These are phyloP conservation scores for Tranzscheliella williamsii DNA, from an alignment of 1,284 basidiomycete genomes.

Conservation along the genomic window DNA sequence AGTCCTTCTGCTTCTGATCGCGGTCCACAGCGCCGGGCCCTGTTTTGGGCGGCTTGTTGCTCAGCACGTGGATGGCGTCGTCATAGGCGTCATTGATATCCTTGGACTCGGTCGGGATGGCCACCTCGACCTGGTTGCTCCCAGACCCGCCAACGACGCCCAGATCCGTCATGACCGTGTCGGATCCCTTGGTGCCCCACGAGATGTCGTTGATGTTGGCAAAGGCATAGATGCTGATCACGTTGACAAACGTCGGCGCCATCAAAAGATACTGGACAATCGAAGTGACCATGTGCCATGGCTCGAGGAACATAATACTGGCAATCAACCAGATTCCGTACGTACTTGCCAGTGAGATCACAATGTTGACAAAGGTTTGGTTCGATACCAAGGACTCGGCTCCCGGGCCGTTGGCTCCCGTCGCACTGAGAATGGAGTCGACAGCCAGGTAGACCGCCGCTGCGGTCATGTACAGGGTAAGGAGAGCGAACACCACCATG, in stretches of 20 bases:
- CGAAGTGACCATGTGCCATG: conserved; percentile 59
- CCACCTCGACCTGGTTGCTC: conserved; percentile 51
- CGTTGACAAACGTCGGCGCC: conserved; percentile 58
- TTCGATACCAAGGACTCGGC: conserved; percentile 36
- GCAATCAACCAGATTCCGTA: conserved; percentile 57
- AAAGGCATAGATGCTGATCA: conserved; percentile 59
- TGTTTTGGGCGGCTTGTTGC: conserved; percentile 38
- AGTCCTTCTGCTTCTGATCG: conserved; percentile 52
- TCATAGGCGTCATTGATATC: conserved; percentile 58
- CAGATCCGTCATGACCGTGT: conserved; percentile 51
- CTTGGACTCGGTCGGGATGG: conserved; percentile 53
- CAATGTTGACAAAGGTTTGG: conserved; percentile 53
- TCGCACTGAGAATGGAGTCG: conserved; percentile 36
- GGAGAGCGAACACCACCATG: conserved; percentile 57
- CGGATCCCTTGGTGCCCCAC: conserved; percentile 60
- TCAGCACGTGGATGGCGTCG: conserved; percentile 56
- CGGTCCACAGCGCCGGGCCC: conserved; percentile 28
- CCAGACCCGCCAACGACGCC: conserved; percentile 41
- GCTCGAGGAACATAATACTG: conserved; percentile 55
- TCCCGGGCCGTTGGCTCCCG: conserved; percentile 16
- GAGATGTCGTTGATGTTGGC: conserved; percentile 57
- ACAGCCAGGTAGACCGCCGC: conserved; percentile 55
- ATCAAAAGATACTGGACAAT: conserved; percentile 57
- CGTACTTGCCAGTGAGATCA: conserved; percentile 56
- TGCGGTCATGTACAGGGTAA: conserved; percentile 56